Conservation (phyloP, 2,329 filamentous ascomycete species). For the Aspergillus floridensis region DNA sequence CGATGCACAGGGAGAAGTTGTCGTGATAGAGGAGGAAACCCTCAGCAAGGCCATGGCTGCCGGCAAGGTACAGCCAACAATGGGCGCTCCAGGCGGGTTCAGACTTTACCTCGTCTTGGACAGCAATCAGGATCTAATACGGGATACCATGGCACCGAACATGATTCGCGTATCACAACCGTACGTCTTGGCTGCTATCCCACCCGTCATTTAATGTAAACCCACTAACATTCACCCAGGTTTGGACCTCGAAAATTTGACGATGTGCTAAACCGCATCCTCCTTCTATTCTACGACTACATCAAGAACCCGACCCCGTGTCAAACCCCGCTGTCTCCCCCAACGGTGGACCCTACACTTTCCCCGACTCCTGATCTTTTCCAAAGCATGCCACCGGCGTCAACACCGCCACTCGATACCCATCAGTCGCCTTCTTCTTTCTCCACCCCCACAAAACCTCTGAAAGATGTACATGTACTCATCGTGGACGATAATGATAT, state of each 20-base stretch:
- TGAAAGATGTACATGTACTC: conserved; percentile 24
- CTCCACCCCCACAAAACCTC: not conserved
- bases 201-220: no score
- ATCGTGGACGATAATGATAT: conserved; percentile 44
- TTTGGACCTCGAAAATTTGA: conserved; percentile 12
- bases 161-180: conserved; percentile 16
- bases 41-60: conserved; percentile 10
- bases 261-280: conserved; percentile 1
- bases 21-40: conserved; percentile 23
- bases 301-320: not conserved
- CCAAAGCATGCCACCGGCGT: not conserved
- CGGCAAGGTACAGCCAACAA: conserved; percentile 1
- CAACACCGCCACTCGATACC: not conserved
- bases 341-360: not conserved
- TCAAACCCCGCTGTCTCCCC: not conserved
- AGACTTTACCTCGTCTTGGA: conserved; percentile 23
- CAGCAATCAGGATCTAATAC: not conserved
- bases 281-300: not conserved
- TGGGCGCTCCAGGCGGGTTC: conserved; percentile 7
- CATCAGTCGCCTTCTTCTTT: not conserved
- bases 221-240: not conserved
- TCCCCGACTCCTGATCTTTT: not conserved
- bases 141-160: not conserved
- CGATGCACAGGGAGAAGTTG: conserved; percentile 22
- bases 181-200: not conserved